Evolutionary conservation across 805 yeast species (phyloP).

Genomic region (Hanseniaspora hatyaiensis): DNA sequence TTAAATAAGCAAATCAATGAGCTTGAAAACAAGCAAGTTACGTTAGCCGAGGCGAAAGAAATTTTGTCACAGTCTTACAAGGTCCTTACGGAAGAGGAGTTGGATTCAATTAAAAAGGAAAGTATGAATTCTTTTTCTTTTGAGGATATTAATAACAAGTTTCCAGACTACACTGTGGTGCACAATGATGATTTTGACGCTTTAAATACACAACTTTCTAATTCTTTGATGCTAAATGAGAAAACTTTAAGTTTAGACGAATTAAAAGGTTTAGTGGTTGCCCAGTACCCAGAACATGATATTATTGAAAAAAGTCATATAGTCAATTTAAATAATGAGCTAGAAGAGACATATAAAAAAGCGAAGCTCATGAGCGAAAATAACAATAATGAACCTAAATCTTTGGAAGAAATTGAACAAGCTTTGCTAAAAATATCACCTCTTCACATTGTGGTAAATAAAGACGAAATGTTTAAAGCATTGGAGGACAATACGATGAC

Average conservation of each 20-base stretch:
- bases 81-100: neutral
- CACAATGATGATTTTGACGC: slow-evolving; percentile 12
- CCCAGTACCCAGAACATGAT: slow-evolving; percentile 12
- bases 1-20: neutral
- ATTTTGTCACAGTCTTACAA: neutral
- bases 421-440: neutral
- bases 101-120: neutral
- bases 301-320: slow-evolving; percentile 9
- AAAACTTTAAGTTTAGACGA: slow-evolving; percentile 5
- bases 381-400: neutral
- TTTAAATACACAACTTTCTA: neutral
- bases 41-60: neutral
- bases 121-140: neutral
- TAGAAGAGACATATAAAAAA: too few relatives aligned
- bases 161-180: neutral
- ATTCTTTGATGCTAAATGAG: slow-evolving; percentile 1
- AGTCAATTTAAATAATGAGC: too few relatives aligned
- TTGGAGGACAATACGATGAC: slow-evolving; percentile 12
- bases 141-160: neutral
- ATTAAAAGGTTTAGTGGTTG: slow-evolving; percentile 5
- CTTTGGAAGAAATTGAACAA: neutral
- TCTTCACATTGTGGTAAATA: slow-evolving; percentile 4
- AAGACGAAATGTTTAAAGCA: slow-evolving; percentile 12
- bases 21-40: neutral
- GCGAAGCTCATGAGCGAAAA: neutral